Percentiles rank a stretch among this genome's conserved stretches.
Evolutionary conservation across 768 basidiomycete genomes (phyloP).

Genomic region (Agaricus blazei): DNA sequence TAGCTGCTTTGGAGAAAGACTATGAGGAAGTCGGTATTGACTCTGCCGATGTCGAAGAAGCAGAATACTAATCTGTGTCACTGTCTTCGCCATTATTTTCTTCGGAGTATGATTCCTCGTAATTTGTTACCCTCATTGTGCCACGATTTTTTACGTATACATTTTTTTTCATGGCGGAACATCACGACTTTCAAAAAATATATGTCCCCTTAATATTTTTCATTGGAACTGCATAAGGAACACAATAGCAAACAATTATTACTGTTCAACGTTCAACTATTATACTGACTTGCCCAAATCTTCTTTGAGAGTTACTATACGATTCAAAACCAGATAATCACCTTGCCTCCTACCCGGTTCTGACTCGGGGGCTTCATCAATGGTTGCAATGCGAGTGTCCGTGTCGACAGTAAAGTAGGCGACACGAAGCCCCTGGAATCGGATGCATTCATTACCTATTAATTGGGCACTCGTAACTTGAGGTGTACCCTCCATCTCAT

Average conservation of each 20-base stretch:
- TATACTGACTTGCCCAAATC: slow-evolving; percentile 70
- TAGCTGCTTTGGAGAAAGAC: slow-evolving; percentile 95
- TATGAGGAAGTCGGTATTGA: slow-evolving; percentile 87
- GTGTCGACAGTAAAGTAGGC: slow-evolving; percentile 94
- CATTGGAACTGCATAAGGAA: background rate
- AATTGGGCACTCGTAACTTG: slow-evolving; percentile 74
- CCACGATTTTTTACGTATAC: slow-evolving; percentile 26
- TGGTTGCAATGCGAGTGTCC: slow-evolving; percentile 64
- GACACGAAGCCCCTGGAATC: slow-evolving; percentile 95
- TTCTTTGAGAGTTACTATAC: slow-evolving; percentile 92
- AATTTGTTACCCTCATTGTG: slow-evolving; percentile 15
- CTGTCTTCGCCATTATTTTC: slow-evolving; percentile 11
- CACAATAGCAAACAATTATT: background rate
- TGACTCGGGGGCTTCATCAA: slow-evolving; percentile 48
- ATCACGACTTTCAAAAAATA: slow-evolving; percentile 16
- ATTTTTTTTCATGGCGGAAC: slow-evolving; percentile 22
- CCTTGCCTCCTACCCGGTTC: slow-evolving; percentile 49
- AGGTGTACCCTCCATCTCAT: slow-evolving; percentile 51
- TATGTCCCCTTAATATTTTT: slow-evolving; percentile 6
- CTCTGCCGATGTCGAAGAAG: slow-evolving; percentile 69
- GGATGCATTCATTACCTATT: slow-evolving; percentile 85
- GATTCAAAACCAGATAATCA: slow-evolving; percentile 82
- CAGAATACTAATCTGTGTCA: slow-evolving; percentile 42
- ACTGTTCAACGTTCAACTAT: background rate
- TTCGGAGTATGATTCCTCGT: slow-evolving; percentile 9